A percentile compares a stretch with the other conserved stretches of the same genome.
phyloP scores from a whole-genome alignment of 768 basidiomycete genomes.

The Vararia minispora region DNA sequence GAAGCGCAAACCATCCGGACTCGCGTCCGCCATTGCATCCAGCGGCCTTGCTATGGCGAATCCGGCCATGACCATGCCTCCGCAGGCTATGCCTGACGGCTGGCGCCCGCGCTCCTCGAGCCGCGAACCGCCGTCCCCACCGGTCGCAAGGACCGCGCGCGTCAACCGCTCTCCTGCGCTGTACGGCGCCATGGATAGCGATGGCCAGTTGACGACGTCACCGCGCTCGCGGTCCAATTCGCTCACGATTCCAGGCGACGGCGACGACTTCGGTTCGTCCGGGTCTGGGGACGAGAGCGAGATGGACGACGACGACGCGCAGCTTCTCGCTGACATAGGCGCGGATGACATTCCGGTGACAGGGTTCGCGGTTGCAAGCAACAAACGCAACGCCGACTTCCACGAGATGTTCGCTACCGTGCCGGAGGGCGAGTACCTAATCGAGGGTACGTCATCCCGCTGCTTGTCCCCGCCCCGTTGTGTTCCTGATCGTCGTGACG shows the following conservation, averaged over 20 bases:
- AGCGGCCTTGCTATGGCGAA: slow-evolving; percentile 60
- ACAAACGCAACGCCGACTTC: slow-evolving; percentile 89
- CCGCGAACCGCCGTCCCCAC: background rate
- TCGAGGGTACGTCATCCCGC: slow-evolving; percentile 62
- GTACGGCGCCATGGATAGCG: slow-evolving; percentile 7
- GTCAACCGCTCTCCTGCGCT: slow-evolving; percentile 8
- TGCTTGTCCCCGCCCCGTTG: background rate
- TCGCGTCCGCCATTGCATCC: slow-evolving; percentile 59
- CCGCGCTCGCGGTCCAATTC: slow-evolving; percentile 18
- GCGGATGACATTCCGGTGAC: slow-evolving; percentile 83
- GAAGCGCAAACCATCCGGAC: slow-evolving; percentile 35
- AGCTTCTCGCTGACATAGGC: slow-evolving; percentile 27
- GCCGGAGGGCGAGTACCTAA: slow-evolving; percentile 93
- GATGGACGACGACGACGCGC: slow-evolving; percentile 21
- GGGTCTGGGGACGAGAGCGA: slow-evolving; percentile 18
- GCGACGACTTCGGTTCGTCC: slow-evolving; percentile 13
- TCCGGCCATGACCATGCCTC: slow-evolving; percentile 36
- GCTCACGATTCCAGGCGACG: slow-evolving; percentile 15
- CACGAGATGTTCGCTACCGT: slow-evolving; percentile 85
- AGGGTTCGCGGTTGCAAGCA: slow-evolving; percentile 95
- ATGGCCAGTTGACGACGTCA: slow-evolving; percentile 13
- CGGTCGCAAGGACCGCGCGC: slow-evolving; percentile 1
- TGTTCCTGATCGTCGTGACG: slow-evolving; percentile 4
- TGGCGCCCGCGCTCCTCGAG: slow-evolving; percentile 12
- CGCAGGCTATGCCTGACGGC: too few relatives aligned